phyloP scores from a whole-genome alignment of 768 basidiomycete species.

The Termitomyces sp. region DNA sequence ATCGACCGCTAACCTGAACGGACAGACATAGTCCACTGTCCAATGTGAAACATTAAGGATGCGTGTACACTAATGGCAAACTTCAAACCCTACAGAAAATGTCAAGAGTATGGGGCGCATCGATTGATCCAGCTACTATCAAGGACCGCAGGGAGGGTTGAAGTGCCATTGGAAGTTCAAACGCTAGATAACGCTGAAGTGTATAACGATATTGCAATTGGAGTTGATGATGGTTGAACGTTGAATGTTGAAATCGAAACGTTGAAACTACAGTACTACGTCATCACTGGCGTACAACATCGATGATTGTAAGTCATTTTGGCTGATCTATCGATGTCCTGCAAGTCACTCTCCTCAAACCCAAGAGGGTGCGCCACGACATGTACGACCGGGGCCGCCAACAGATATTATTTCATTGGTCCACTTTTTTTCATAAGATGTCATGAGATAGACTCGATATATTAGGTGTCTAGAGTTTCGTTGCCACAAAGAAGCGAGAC shows the following conservation, averaged over 20 bases:
- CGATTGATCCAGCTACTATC: conserved; percentile 49
- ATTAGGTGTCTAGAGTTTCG: too few relatives aligned
- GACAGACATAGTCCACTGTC: conserved; percentile 84
- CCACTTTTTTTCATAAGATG: too few relatives aligned
- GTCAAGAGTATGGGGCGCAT: conserved; percentile 75
- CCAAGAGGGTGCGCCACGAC: too few relatives aligned
- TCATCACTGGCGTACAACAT: neutral
- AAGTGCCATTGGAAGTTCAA: conserved; percentile 55
- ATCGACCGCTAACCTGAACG: conserved; percentile 52
- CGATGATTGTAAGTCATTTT: too few relatives aligned
- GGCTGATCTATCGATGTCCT: too few relatives aligned
- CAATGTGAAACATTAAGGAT: neutral
- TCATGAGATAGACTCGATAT: too few relatives aligned
- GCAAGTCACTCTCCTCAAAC: too few relatives aligned
- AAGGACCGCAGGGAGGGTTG: conserved; percentile 68
- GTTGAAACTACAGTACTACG: neutral
- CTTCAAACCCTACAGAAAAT: conserved; percentile 55
- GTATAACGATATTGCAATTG: neutral
- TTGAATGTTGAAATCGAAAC: neutral
- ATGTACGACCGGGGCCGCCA: too few relatives aligned
- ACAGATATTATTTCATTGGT: too few relatives aligned
- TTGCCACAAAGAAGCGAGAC: too few relatives aligned
- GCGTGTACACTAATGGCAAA: neutral
- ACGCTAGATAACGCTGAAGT: neutral
- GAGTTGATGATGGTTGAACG: neutral